These are phyloP conservation scores for Abelmoschus esculentus DNA, from an alignment of 345 rosid species.

Conservation along the genomic window DNA sequence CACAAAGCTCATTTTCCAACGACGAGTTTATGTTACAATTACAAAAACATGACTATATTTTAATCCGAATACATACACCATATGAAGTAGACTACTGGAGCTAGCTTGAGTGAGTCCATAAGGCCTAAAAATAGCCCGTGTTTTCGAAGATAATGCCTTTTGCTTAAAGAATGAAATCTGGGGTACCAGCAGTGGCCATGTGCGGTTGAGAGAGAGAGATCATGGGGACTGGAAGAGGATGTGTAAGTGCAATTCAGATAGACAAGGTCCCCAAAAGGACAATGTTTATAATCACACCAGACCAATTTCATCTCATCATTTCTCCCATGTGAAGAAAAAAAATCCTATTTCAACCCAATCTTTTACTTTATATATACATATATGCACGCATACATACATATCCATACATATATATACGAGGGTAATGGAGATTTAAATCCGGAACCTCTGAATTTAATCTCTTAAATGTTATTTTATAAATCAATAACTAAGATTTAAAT, in stretches of 20 bases:
- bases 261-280: neutral
- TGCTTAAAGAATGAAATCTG: slow-evolving; percentile 26
- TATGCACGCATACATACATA: no score
- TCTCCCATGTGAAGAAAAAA: slow-evolving; percentile 11
- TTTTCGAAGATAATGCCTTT: slow-evolving; percentile 17
- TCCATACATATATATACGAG: no score
- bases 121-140: neutral
- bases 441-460: no score
- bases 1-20: neutral
- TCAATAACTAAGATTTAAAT: no score
- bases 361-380: no score
- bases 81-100: neutral
- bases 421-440: no score
- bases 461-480: no score
- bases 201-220: neutral
- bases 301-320: neutral
- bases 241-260: slow-evolving; percentile 14
- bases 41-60: neutral
- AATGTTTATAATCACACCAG: neutral
- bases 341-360: neutral
- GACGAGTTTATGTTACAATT: neutral
- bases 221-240: neutral
- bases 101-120: neutral
- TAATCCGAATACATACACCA: neutral
- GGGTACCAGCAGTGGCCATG: slow-evolving; percentile 14